Percentiles rank a stretch among this genome's conserved stretches.
These are phyloP conservation scores for Exsudoporus floridanus DNA, from an alignment of 1,284 basidiomycete genomes.

Conservation along the genomic window DNA sequence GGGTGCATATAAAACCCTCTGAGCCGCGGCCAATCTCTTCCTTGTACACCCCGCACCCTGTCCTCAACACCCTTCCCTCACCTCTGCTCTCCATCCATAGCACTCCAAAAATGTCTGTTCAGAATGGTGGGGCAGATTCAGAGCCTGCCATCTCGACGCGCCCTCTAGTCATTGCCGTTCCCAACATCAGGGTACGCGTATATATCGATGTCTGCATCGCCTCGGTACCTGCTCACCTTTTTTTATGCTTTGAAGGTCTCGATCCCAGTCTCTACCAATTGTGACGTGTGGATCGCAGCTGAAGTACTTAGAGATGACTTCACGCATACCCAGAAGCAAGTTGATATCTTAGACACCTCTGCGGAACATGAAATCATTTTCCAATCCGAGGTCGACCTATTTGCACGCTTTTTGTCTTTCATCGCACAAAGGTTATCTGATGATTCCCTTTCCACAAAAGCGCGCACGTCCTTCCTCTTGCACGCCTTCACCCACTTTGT, in stretches of 20 bases:
- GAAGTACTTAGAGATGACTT: constrained; percentile 89
- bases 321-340: constrained; percentile 58
- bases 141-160: constrained; percentile 51
- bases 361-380: constrained; percentile 51
- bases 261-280: constrained; percentile 76
- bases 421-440: constrained; percentile 61
- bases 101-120: constrained; percentile 32
- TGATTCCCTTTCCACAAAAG: constrained; percentile 51
- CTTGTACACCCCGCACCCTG: constrained; percentile 1
- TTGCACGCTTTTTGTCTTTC: constrained; percentile 78
- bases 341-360: constrained; percentile 53
- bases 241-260: constrained; percentile 53
- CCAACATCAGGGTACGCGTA: constrained; percentile 64
- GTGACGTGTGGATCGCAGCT: constrained; percentile 85
- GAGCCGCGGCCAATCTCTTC: constrained; percentile 5
- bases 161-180: constrained; percentile 61
- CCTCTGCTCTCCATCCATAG: constrained; percentile 5
- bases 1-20: constrained; percentile 29
- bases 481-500: constrained; percentile 79
- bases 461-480: constrained; percentile 69
- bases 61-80: neutral
- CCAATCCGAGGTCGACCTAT: constrained; percentile 73
- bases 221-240: constrained; percentile 11
- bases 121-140: constrained; percentile 29
- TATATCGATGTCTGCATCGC: constrained; percentile 11